Evolutionary conservation across 176 grass and related monocot species (phyloP).

Genomic region (Sorghum bicolor): DNA sequence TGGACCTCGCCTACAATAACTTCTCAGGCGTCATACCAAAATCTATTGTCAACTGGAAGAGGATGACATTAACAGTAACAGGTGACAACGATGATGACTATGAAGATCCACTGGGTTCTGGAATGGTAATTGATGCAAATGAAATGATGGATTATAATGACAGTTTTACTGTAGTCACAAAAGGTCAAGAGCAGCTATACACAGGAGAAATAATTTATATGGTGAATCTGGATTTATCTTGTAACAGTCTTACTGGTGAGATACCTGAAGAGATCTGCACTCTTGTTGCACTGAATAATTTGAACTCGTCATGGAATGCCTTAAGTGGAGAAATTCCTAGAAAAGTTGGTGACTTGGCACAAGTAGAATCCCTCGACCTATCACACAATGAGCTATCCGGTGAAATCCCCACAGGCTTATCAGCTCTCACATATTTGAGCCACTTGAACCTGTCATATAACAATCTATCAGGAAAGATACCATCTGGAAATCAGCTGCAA

Average conservation of each 20-base stretch:
- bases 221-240: slow-evolving; percentile 14
- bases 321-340: not conserved
- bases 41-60: not conserved
- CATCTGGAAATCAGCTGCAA: slow-evolving; percentile 7
- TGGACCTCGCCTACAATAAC: slow-evolving; percentile 46
- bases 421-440: too few species aligned
- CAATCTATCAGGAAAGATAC: not conserved
- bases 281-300: not conserved
- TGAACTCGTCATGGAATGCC: slow-evolving; percentile 14
- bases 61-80: not conserved
- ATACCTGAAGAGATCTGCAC: not conserved
- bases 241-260: slow-evolving; percentile 11
- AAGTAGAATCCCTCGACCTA: slow-evolving; percentile 1
- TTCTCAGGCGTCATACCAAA: slow-evolving; percentile 35
- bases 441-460: slow-evolving; percentile 18
- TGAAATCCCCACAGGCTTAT: slow-evolving; percentile 11
- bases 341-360: not conserved
- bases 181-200: not conserved
- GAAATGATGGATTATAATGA: too few species aligned
- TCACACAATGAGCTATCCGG: not conserved
- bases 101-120: too few species aligned
- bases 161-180: not conserved
- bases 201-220: not conserved
- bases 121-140: too few species aligned
- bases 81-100: too few species aligned